phyloP scores from a whole-genome alignment of 257 asterid genomes.

The Mitragyna speciosa region DNA sequence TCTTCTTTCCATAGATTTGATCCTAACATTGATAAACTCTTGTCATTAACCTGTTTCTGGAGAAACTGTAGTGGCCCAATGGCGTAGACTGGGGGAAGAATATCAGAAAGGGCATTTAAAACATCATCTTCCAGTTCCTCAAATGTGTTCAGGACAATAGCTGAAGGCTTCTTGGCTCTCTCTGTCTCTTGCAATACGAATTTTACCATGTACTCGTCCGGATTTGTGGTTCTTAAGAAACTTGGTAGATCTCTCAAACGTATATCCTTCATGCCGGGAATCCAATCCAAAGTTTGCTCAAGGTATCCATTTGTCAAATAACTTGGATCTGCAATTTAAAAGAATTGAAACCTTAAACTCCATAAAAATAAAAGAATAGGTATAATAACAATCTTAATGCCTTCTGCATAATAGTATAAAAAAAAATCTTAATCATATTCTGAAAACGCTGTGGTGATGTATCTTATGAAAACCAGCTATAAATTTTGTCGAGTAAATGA shows the following conservation, averaged over 20 bases:
- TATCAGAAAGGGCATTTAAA: slow-evolving; percentile 12
- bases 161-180: slow-evolving; percentile 25
- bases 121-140: slow-evolving; percentile 25
- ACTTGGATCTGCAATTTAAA: slow-evolving; percentile 23
- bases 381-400: neutral
- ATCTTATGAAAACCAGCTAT: no score
- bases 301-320: slow-evolving; percentile 31
- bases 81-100: slow-evolving; percentile 20
- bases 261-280: slow-evolving; percentile 31
- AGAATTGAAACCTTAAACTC: neutral
- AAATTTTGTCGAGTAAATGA: no score
- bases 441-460: no score
- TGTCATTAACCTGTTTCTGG: slow-evolving; percentile 13
- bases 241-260: slow-evolving; percentile 30
- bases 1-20: slow-evolving; percentile 45
- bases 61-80: slow-evolving; percentile 34
- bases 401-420: no score
- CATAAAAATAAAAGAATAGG: neutral
- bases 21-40: slow-evolving; percentile 12
- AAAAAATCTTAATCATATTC: no score
- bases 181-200: slow-evolving; percentile 21
- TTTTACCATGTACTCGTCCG: slow-evolving; percentile 12
- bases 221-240: slow-evolving; percentile 31
- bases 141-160: slow-evolving; percentile 29
- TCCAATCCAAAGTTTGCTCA: slow-evolving; percentile 30